These are phyloP conservation scores for Exserohilum turcica DNA, from an alignment of 2,329 filamentous ascomycete species.

Conservation along the genomic window DNA sequence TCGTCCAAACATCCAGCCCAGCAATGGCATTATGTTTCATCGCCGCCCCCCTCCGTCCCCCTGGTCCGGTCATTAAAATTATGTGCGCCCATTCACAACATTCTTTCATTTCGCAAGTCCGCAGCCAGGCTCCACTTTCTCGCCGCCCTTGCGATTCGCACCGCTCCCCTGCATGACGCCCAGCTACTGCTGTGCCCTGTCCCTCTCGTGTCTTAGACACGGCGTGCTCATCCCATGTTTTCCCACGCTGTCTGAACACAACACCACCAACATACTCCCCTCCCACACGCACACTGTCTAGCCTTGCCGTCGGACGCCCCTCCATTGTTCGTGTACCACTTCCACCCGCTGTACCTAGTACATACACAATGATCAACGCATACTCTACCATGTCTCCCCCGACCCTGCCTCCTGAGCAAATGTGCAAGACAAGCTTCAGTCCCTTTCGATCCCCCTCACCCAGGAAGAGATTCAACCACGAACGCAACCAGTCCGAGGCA, in stretches of 20 bases:
- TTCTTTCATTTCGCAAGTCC: constrained; percentile 22
- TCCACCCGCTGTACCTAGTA: constrained; percentile 5
- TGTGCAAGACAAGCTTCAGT: constrained; percentile 27
- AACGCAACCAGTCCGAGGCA: constrained; percentile 31
- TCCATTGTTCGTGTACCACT: constrained; percentile 17
- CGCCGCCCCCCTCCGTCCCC: background rate
- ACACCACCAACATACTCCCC: constrained; percentile 12
- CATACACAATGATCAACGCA: constrained; percentile 24
- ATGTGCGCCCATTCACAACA: constrained; percentile 15
- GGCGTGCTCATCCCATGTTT: constrained; percentile 18
- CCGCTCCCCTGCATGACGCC: constrained; percentile 25
- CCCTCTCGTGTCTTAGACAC: constrained; percentile 20
- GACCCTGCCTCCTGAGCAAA: constrained; percentile 21
- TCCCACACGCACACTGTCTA: constrained; percentile 7
- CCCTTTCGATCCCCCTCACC: constrained; percentile 20
- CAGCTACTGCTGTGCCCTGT: constrained; percentile 14
- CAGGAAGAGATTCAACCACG: constrained; percentile 25
- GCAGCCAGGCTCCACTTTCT: constrained; percentile 13
- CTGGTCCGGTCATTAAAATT: constrained; percentile 8
- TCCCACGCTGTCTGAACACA: constrained; percentile 10
- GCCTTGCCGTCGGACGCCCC: constrained; percentile 1
- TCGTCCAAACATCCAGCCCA: constrained; percentile 9
- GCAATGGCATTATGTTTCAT: constrained; percentile 18
- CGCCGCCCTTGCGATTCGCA: constrained; percentile 23
- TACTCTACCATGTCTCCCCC: constrained; percentile 19